Evolutionary conservation across 257 asterid genomes (phyloP).

Genomic region (Solanum pimpinellifolium): DNA sequence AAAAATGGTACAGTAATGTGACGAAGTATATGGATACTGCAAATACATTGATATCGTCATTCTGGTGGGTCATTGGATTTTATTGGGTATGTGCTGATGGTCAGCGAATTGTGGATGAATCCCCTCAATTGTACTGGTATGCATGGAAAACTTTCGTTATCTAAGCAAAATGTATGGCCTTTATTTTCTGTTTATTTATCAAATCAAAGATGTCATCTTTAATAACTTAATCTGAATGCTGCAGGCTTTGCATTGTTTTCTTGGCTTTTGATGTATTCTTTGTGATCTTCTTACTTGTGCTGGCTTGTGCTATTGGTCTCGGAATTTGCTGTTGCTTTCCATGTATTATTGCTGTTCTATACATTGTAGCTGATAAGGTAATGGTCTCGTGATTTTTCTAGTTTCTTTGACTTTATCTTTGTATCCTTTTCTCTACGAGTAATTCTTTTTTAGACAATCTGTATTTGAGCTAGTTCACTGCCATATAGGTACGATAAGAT

Average conservation of each 20-base stretch:
- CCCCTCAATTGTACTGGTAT: slow-evolving; percentile 7
- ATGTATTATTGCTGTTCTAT: not conserved
- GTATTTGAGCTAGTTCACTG: not conserved
- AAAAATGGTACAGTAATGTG: not conserved
- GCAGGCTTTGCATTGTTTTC: slow-evolving; percentile 1
- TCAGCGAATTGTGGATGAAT: not conserved
- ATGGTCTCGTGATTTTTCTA: not conserved
- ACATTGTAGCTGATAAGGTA: not conserved
- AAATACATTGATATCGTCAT: slow-evolving; percentile 3
- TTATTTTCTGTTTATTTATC: not conserved
- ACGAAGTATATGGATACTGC: slow-evolving; percentile 1
- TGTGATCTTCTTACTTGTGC: not conserved
- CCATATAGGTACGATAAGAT: not conserved
- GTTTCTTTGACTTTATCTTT: not conserved
- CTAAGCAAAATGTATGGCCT: not conserved
- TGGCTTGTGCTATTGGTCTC: not conserved
- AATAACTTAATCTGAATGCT: not conserved
- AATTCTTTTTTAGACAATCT: not conserved
- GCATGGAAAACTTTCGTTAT: not conserved
- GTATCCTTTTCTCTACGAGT: not conserved
- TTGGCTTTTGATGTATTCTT: slow-evolving; percentile 2
- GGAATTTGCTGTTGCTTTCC: slow-evolving; percentile 1
- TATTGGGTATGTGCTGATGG: slow-evolving; percentile 11
- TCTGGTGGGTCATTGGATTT: slow-evolving; percentile 14
- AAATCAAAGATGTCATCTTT: not conserved